A percentile compares a stretch with the other conserved stretches of the same genome.
Evolutionary conservation across 2,329 filamentous ascomycete genomes (phyloP).

Genomic region (Ilyonectria mors-panacis): DNA sequence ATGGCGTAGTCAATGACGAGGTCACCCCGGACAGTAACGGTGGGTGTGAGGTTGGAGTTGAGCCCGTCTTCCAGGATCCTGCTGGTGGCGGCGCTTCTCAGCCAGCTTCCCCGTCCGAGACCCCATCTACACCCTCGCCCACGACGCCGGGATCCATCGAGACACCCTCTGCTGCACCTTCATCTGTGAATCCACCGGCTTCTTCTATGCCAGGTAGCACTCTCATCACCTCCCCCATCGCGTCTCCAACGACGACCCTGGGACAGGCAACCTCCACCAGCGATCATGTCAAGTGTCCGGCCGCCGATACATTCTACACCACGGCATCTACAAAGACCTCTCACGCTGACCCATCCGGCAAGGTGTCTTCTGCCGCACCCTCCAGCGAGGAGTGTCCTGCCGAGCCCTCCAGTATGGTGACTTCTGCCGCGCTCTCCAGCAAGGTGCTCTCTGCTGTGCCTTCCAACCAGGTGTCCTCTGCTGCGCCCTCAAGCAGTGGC

Average conservation of each 20-base stretch:
- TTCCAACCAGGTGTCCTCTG: neutral
- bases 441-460: too few relatives aligned
- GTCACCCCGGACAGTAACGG: slow-evolving; percentile 33
- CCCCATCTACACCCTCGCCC: neutral
- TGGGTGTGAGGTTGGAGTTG: slow-evolving; percentile 34
- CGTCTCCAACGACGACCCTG: neutral
- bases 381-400: too few relatives aligned
- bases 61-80: slow-evolving; percentile 41
- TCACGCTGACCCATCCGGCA: too few relatives aligned
- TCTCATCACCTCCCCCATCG: neutral
- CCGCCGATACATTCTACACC: neutral
- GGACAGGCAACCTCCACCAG: neutral
- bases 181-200: neutral
- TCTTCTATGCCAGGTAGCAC: neutral
- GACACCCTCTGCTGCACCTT: neutral
- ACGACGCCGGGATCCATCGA: slow-evolving; percentile 13
- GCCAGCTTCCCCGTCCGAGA: neutral
- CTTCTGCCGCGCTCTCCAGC: neutral
- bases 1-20: slow-evolving; percentile 40
- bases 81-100: slow-evolving; percentile 22
- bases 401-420: neutral
- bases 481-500: slow-evolving; percentile 6
- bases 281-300: neutral
- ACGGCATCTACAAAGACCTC: neutral
- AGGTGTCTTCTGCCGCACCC: neutral